Base-by-base conservation (phyloP, 495 filamentous ascomycete genomes). In the Podospora appendiculata region DNA sequence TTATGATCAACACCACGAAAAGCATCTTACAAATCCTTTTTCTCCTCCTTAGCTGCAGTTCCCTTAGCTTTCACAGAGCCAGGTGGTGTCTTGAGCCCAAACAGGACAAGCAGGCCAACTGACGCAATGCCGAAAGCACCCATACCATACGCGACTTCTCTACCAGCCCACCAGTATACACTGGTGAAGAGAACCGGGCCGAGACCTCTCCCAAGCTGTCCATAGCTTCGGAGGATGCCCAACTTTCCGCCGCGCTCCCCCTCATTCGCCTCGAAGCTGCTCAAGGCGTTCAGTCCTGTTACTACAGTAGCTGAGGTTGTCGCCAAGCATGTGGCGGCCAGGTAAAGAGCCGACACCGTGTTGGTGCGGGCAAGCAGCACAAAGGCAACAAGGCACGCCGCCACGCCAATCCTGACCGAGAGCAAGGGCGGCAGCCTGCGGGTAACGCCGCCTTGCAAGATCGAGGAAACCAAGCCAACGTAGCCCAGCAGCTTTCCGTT, bases 91-190 rank as follows among this genome's bases (percentile, higher is more conserved):
- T 76, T 79, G 47, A 96, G 66, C 10, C 80, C 77, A 16, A 77
- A 76, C 63, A 95, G 87, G 0, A 85, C 88, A n/a, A 88, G 64
- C 47, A 73, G 72, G 39, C 77, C 78, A 36, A 96, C 90, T 8
- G 65, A 81, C 18, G 85, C 60, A 77, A 97, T 96, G 2, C 88
- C 89, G 34, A 77, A 64, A 0, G 89, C 88, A 4, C 93, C 94
- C 63, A 87, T 74, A 1, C 72, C 75, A 66, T 96, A 99, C 1
- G 93, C 93, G 13, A 83, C 71, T 60, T 94, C 85, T 39, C 93
- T 73, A 0, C 94, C 93, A 33, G 89, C 91, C 94, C 94, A 99
- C 93, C 93, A 99, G 71, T 97, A 99, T 52, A 99, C 75, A n/a
- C 88, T 85, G 58, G 92, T 96, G 61, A 97, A 99, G 43, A 94